These are phyloP conservation scores for Rhizopus sp. DNA, from an alignment of 371 early-diverging fungal genomes.

Conservation along the genomic window DNA sequence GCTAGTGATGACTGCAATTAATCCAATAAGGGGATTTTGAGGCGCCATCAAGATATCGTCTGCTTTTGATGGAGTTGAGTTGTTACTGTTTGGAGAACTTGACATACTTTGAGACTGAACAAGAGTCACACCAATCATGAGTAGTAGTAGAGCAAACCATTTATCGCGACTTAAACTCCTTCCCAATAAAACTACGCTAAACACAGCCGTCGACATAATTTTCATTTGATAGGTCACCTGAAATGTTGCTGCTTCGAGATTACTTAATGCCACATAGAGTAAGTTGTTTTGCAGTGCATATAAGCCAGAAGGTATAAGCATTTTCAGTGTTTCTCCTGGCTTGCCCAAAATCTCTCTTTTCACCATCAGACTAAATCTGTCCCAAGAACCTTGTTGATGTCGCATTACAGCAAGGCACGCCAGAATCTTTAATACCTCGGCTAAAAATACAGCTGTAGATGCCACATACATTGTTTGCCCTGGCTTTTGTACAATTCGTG, in stretches of 20 bases:
- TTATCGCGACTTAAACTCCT: conserved; percentile 63
- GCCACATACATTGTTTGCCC: conserved; percentile 65
- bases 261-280: conserved; percentile 84
- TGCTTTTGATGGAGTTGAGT: conserved; percentile 17
- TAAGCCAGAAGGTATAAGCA: conserved; percentile 84
- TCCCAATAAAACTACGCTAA: conserved; percentile 79
- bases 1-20: conserved; percentile 63
- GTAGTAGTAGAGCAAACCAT: conserved; percentile 82
- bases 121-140: conserved; percentile 88
- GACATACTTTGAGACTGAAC: conserved; percentile 73
- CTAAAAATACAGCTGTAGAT: conserved; percentile 69
- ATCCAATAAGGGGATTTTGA: conserved; percentile 59
- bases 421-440: conserved; percentile 60
- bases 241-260: conserved; percentile 92
- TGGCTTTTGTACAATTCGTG: conserved; percentile 49
- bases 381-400: conserved; percentile 32
- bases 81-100: conserved; percentile 16
- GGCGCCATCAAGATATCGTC: conserved; percentile 27
- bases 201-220: conserved; percentile 93
- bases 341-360: conserved; percentile 52
- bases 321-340: conserved; percentile 61
- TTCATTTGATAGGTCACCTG: conserved; percentile 97
- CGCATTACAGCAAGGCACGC: conserved; percentile 46
- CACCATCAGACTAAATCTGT: conserved; percentile 30
- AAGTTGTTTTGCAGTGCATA: conserved; percentile 95